A percentile compares a stretch with the other conserved stretches of the same genome.
These are phyloP conservation scores for Gypsophila paniculata DNA, from an alignment of 179 eudicot genomes.

Conservation along the genomic window DNA sequence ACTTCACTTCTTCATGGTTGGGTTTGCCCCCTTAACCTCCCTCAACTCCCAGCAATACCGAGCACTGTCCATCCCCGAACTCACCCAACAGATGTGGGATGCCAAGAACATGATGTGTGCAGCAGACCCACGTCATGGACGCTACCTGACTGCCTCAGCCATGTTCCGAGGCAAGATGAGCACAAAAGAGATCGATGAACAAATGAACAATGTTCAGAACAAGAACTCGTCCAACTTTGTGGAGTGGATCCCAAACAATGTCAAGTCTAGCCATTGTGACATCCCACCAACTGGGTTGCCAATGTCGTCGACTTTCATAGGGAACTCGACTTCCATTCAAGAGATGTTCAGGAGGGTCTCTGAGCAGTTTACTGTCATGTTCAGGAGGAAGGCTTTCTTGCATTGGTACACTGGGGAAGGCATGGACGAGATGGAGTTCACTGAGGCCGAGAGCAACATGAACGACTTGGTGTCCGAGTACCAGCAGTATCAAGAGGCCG, in stretches of 20 bases:
- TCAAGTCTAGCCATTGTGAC: slow-evolving; percentile 78
- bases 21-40: slow-evolving; percentile 71
- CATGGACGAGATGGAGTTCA: slow-evolving; percentile 86
- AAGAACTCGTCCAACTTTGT: slow-evolving; percentile 80
- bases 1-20: slow-evolving; percentile 83
- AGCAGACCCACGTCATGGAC: slow-evolving; percentile 80
- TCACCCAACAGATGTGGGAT: slow-evolving; percentile 93
- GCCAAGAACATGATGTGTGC: slow-evolving; percentile 90
- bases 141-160: slow-evolving; percentile 58
- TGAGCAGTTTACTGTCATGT: slow-evolving; percentile 86
- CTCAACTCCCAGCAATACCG: slow-evolving; percentile 75
- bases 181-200: slow-evolving; percentile 72
- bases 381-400: slow-evolving; percentile 84
- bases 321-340: slow-evolving; percentile 78
- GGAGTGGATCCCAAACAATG: slow-evolving; percentile 89
- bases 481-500: slow-evolving; percentile 61
- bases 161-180: slow-evolving; percentile 73
- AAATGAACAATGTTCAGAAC: slow-evolving; percentile 77
- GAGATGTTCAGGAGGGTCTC: slow-evolving; percentile 84
- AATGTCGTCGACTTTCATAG: slow-evolving; percentile 75
- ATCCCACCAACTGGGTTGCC: slow-evolving; percentile 62
- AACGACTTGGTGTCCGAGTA: slow-evolving; percentile 60
- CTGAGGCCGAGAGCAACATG: slow-evolving; percentile 64
- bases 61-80: slow-evolving; percentile 73
- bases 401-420: slow-evolving; percentile 95